A percentile compares a stretch with the other conserved stretches of the same genome.
phyloP scores from a whole-genome alignment of 495 filamentous ascomycete species.

The Aspergillus cavernicola region DNA sequence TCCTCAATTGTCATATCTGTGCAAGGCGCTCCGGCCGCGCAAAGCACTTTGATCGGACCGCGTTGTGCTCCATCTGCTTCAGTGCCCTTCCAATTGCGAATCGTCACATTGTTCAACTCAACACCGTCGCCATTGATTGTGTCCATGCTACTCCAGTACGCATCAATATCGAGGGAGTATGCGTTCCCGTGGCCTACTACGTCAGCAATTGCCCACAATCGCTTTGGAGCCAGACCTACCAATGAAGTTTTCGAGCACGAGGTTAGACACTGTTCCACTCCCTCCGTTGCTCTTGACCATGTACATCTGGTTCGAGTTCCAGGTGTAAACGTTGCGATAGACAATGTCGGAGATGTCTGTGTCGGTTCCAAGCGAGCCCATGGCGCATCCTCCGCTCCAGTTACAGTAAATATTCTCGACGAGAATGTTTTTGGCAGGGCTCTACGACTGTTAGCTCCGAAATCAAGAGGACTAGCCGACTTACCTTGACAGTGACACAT shows the following conservation, averaged over 20 bases:
- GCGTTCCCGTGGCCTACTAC: constrained; percentile 44
- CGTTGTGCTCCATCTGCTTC: constrained; percentile 45
- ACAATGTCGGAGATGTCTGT: constrained; percentile 42
- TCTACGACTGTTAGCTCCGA: constrained; percentile 16
- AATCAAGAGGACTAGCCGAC: neutral
- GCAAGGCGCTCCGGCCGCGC: constrained; percentile 46
- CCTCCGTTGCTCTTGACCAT: constrained; percentile 62
- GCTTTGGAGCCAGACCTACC: constrained; percentile 23
- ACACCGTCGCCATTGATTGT: constrained; percentile 44
- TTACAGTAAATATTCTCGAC: constrained; percentile 58
- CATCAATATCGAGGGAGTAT: constrained; percentile 52
- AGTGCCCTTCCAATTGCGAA: constrained; percentile 56
- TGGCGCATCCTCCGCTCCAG: constrained; percentile 52
- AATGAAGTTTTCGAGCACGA: constrained; percentile 46
- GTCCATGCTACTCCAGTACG: constrained; percentile 46
- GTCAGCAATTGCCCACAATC: neutral
- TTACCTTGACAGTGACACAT: constrained; percentile 50
- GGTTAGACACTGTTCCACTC: constrained; percentile 45
- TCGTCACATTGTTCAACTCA: constrained; percentile 46
- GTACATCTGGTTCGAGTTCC: constrained; percentile 56
- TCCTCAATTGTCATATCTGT: constrained; percentile 49
- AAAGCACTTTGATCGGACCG: constrained; percentile 49
- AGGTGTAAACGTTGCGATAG: constrained; percentile 52
- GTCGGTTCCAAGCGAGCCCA: constrained; percentile 43
- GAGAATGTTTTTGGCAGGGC: constrained; percentile 46